Conservation (phyloP, 176 grass and related monocot species). For the Bonia amplexicaulis region DNA sequence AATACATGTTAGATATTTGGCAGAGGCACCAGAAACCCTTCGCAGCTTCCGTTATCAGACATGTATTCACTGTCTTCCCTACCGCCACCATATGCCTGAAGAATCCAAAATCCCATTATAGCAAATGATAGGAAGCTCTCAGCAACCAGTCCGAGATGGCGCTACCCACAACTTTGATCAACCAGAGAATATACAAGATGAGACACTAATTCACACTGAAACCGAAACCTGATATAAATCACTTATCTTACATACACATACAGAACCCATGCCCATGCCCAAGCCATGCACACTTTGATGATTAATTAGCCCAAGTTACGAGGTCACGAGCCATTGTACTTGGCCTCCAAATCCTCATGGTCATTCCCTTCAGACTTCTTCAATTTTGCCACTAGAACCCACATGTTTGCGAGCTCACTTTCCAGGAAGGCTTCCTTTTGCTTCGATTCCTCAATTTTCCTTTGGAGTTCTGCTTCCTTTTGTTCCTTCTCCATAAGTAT, state of each 20-base stretch:
- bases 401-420: slow-evolving; percentile 96
- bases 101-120: slow-evolving; percentile 24
- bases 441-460: slow-evolving; percentile 77
- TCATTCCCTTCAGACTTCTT: slow-evolving; percentile 69
- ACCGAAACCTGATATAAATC: slow-evolving; percentile 24
- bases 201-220: slow-evolving; percentile 25
- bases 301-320: slow-evolving; percentile 27
- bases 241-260: slow-evolving; percentile 57
- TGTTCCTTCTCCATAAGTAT: slow-evolving; percentile 66
- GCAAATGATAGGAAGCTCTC: slow-evolving; percentile 15
- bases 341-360: slow-evolving; percentile 43
- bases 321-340: slow-evolving; percentile 29
- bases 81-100: background rate
- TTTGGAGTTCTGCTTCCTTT: slow-evolving; percentile 80
- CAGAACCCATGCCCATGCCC: slow-evolving; percentile 27
- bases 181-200: slow-evolving; percentile 41
- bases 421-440: slow-evolving; percentile 88
- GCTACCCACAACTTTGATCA: slow-evolving; percentile 38
- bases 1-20: slow-evolving; percentile 29
- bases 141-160: slow-evolving; percentile 11
- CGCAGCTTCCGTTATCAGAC: background rate
- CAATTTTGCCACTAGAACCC: slow-evolving; percentile 89
- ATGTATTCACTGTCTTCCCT: slow-evolving; percentile 4
- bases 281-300: slow-evolving; percentile 27
- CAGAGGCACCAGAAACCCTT: background rate